Evolutionary conservation across 176 grass and related monocot genomes (phyloP), one percentile per base, ranked within the genome.

Genomic region (Musa itinerans): DNA sequence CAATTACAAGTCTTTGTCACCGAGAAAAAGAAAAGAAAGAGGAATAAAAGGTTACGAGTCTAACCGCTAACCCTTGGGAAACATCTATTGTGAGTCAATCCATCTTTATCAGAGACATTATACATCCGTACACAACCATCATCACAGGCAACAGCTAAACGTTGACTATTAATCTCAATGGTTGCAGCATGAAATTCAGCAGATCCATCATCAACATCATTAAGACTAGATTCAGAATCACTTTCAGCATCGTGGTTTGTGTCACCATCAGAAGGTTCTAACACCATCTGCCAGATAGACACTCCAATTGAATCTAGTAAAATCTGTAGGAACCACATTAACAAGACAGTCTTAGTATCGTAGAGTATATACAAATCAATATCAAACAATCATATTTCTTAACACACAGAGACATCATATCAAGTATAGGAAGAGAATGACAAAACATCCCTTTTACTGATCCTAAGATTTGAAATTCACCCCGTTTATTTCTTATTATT

Each of bases 21-120:
- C 7, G 20, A 11, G 26, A 52, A 52, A 24, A 2, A 6, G 52
- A 65, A 65, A 50, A 10, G 10, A 83, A 62, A 56, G 72, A 80
- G 48, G 63, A 26, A 2, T 26, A 26, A 16, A 81, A 84, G 67
- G 54, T 73, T 56, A 74, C 10, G 73, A 68, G 26, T 59, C 88
- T 74, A 90, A 99, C 95, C 95, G 71, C 82, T 88, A 80, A 94
- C 95, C 86, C 86, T 87, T 26, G 91, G 95, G 59, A 99, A 88
- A 59, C 84, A 82, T 83, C 91, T 90, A 71, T 79, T 87, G 87
- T 92, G 91, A 77, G 74, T 88, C 84, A 99, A 73, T 24, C 76
- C 74, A 22, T 89, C 95, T 73, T 78, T 83, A 80, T 91, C 86
- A 79, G 90, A 84, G 21, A 89, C 78, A 68, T 79, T 84, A 79